These are phyloP conservation scores for Erodium maritimum DNA, from an alignment of 345 rosid species.

Conservation along the genomic window DNA sequence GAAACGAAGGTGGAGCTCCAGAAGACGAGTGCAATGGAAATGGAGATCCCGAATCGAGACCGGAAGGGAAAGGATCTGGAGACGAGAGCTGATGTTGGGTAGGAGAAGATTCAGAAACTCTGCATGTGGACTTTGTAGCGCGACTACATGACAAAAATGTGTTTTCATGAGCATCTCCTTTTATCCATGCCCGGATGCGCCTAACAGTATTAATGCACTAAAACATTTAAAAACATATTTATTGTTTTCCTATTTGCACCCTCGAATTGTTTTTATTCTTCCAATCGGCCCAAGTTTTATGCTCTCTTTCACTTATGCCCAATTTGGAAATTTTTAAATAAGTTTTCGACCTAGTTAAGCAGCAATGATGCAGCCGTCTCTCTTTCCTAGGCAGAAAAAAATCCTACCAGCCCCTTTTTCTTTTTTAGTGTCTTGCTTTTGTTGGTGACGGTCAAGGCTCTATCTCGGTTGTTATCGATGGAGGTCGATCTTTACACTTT, in stretches of 20 bases:
- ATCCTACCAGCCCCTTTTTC: too few relatives aligned
- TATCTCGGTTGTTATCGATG: too few relatives aligned
- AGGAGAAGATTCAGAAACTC: slow-evolving; percentile 21
- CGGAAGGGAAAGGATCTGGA: slow-evolving; percentile 23
- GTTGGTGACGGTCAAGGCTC: too few relatives aligned
- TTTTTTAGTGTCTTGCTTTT: too few relatives aligned
- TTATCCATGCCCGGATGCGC: background rate
- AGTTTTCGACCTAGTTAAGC: too few relatives aligned
- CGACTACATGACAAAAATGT: background rate
- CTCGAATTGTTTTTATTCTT: background rate
- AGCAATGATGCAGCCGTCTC: too few relatives aligned
- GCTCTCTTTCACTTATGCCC: too few relatives aligned
- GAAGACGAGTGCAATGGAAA: background rate
- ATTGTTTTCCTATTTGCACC: background rate
- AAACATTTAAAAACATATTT: too few relatives aligned
- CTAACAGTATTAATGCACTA: background rate
- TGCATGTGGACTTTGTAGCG: background rate
- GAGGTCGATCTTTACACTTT: too few relatives aligned
- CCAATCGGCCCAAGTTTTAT: too few relatives aligned
- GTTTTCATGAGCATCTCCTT: background rate
- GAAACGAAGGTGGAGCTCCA: background rate
- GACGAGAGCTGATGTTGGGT: slow-evolving; percentile 26
- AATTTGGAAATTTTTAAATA: too few relatives aligned
- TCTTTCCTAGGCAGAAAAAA: too few relatives aligned
- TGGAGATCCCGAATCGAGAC: background rate